A percentile compares a stretch with the other conserved stretches of the same genome.
Evolutionary conservation across 139 green algal genomes (phyloP).

Genomic region (Tetraselmis chui): DNA sequence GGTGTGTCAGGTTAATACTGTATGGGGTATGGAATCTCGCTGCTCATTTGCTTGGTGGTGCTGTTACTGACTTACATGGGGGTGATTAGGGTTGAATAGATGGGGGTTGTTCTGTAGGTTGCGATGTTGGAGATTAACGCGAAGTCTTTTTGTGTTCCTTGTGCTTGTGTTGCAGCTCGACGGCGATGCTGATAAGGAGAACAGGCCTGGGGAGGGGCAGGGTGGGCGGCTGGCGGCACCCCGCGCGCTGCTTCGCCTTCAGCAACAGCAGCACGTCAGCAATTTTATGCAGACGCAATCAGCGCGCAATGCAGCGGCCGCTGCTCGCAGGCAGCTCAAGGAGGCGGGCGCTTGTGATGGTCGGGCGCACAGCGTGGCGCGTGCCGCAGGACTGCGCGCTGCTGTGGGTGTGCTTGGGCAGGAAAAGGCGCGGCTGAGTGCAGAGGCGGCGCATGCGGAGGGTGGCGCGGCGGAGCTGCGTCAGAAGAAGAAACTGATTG

Average conservation of each 20-base stretch:
- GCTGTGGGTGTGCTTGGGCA: neutral
- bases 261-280: neutral
- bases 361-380: too few species aligned
- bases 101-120: too few species aligned
- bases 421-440: neutral
- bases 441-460: neutral
- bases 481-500: neutral
- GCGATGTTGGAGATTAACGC: too few species aligned
- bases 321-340: neutral
- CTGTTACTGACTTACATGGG: too few species aligned
- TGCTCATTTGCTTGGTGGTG: too few species aligned
- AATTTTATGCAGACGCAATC: neutral
- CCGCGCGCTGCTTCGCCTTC: neutral
- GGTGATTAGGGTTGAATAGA: too few species aligned
- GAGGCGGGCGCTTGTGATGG: neutral
- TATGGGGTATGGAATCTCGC: too few species aligned
- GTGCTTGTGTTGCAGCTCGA: too few species aligned
- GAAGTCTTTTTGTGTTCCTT: too few species aligned
- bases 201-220: neutral
- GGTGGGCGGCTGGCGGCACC: neutral
- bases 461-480: neutral
- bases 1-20: too few species aligned
- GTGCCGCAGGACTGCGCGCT: neutral
- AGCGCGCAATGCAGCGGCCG: neutral
- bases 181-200: neutral